Percentiles rank a stretch among this genome's conserved stretches.
Conservation (phyloP, 2,329 filamentous ascomycete species). For the Fusarium virguliforme region DNA sequence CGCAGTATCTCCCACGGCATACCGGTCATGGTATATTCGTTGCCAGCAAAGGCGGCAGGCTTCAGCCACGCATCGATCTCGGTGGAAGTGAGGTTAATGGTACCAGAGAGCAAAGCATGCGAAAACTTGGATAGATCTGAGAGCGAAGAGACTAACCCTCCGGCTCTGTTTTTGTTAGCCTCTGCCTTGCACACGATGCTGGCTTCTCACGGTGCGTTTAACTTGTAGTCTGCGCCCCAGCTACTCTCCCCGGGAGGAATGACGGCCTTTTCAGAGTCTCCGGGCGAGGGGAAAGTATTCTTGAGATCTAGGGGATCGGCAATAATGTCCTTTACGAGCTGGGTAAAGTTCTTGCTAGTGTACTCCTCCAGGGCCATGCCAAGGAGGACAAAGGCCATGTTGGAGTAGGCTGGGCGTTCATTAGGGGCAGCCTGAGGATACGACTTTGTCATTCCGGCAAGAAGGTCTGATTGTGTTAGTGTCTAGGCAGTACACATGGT, state of each 20-base stretch:
- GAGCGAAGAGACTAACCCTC: slow-evolving; percentile 56
- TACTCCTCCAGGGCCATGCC: slow-evolving; percentile 54
- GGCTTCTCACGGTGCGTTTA: slow-evolving; percentile 53
- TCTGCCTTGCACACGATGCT: rapidly evolving
- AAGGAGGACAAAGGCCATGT: slow-evolving; percentile 59
- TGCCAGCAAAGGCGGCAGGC: slow-evolving; percentile 53
- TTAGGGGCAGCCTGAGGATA: slow-evolving; percentile 53
- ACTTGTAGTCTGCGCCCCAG: slow-evolving; percentile 56
- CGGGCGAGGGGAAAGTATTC: slow-evolving; percentile 51
- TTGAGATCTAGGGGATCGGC: slow-evolving; percentile 37
- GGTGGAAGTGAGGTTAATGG: slow-evolving; percentile 45
- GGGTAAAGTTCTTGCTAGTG: slow-evolving; percentile 52
- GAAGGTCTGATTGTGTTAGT: slow-evolving; percentile 49
- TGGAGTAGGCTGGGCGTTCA: slow-evolving; percentile 60
- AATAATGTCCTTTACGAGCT: slow-evolving; percentile 46
- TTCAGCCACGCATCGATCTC: slow-evolving; percentile 57
- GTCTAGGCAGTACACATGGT: rapidly evolving
- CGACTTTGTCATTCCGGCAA: slow-evolving; percentile 52
- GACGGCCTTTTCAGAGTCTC: slow-evolving; percentile 51
- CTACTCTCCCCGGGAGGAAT: slow-evolving; percentile 54
- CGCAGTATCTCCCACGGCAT: slow-evolving; percentile 59
- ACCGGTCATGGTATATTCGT: slow-evolving; percentile 53
- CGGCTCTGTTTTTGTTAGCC: slow-evolving; percentile 47
- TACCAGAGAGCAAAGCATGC: slow-evolving; percentile 51
- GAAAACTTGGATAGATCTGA: slow-evolving; percentile 54